These are phyloP conservation scores for Bacidia rubella DNA, from an alignment of 495 filamentous ascomycete genomes.

Conservation along the genomic window DNA sequence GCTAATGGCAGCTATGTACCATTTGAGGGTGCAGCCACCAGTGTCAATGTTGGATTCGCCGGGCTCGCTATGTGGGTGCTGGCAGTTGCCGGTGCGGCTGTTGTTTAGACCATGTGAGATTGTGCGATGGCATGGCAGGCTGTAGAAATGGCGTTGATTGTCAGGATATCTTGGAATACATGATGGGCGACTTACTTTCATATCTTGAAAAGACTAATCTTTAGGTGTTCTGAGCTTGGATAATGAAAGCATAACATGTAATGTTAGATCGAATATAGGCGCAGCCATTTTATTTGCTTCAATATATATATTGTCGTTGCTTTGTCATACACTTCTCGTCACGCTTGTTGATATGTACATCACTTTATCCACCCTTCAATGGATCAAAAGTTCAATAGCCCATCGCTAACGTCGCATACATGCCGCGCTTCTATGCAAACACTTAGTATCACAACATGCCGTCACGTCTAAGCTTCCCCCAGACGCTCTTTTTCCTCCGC, in stretches of 20 bases:
- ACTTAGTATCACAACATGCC: neutral
- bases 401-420: neutral
- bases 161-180: neutral
- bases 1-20: slow-evolving; percentile 6
- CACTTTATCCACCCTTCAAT: too few species aligned
- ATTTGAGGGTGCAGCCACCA: slow-evolving; percentile 3
- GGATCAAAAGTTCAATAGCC: too few species aligned
- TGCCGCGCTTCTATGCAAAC: neutral
- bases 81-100: neutral
- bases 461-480: neutral
- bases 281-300: too few species aligned
- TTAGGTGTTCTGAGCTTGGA: too few species aligned
- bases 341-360: too few species aligned
- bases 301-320: neutral
- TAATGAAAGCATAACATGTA: neutral
- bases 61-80: neutral
- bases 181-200: too few species aligned
- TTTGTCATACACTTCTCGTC: neutral
- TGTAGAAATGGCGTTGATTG: neutral
- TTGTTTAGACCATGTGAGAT: neutral
- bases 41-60: neutral
- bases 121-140: neutral
- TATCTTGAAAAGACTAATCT: too few species aligned
- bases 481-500: slow-evolving; percentile 3
- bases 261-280: too few species aligned